These are phyloP conservation scores for Phytophthora kernoviae DNA, from an alignment of 352 stramenopile species.

Conservation along the genomic window DNA sequence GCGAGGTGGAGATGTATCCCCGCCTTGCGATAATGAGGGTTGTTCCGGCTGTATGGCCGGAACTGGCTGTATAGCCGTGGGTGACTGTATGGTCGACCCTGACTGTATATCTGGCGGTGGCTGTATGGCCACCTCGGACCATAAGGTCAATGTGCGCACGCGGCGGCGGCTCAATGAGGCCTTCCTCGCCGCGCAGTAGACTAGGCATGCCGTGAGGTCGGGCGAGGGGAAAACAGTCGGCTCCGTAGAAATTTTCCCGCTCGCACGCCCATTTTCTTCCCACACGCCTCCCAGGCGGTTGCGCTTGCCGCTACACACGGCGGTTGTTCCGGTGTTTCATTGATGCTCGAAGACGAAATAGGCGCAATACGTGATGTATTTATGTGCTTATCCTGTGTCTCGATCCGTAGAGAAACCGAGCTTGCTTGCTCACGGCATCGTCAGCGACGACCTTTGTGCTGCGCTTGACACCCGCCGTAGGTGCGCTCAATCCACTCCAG, in stretches of 20 bases:
- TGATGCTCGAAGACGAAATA: neutral
- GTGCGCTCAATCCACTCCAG: conserved; percentile 4
- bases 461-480: neutral
- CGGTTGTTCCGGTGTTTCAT: neutral
- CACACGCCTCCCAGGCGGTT: neutral
- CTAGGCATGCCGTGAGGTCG: neutral
- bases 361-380: neutral
- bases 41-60: conserved; percentile 1
- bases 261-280: neutral
- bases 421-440: neutral
- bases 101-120: conserved; percentile 6
- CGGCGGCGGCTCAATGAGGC: no score
- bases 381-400: conserved; percentile 1
- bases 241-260: neutral
- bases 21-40: no score
- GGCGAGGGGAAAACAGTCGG: neutral
- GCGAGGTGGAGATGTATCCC: neutral
- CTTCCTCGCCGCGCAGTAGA: no score
- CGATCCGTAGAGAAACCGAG: neutral
- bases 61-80: conserved; percentile 3
- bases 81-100: conserved; percentile 3
- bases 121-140: neutral
- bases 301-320: no score
- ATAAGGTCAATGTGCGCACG: no score
- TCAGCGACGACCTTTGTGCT: conserved; percentile 2